Base-by-base conservation (phyloP, 75 land plant genomes). In the Pinus albicaulis region DNA sequence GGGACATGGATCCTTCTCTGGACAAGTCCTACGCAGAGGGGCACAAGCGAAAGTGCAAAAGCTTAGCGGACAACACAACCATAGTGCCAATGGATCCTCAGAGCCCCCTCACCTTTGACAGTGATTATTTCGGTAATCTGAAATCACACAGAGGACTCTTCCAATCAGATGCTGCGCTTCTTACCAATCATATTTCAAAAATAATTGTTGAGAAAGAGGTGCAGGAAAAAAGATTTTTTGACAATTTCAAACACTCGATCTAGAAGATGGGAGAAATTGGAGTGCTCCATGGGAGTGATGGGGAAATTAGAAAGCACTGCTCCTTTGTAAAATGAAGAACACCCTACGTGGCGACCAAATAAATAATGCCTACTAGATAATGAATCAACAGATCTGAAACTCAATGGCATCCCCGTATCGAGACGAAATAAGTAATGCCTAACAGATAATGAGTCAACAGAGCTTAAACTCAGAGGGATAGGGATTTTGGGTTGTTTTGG, bases 211-310 rank as follows among this genome's bases (percentile, higher is more conserved):
- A 24, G 61, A 28, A 28, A 1, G 1, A 28, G 28, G 0, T 28
- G 1, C 1, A 66, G 70, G 8, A 1, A 8, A 19, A 15, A 22
- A 38, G 3, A 0, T 85, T 81, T 48, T 81, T 81, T 53, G 44
- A 16, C n/a, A 56, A 61, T 7, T 85, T 85, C 57, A 76, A 31
- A 1, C 34, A 44, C 6, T 74, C 86, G 4, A 81, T 85, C 81
- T 53, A 77, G 22, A 75, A 75, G 57, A 78, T 85, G 84, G 86
- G 84, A n/a, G 25, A 77, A 3, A 62, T 81, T 0, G 84, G 84
- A 3, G 78, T 82, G 73, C 57, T 76, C 25, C 48, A 62, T 36
- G 48, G 70, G 6, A 66, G 70, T 19, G 70, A 41, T 16, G 78
- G 78, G 19, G 59, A 77, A 26, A 77, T 77, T 19, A 15, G 78